These are phyloP conservation scores for Stramenopiles sp. DNA, from an alignment of 352 stramenopile species.

Conservation along the genomic window DNA sequence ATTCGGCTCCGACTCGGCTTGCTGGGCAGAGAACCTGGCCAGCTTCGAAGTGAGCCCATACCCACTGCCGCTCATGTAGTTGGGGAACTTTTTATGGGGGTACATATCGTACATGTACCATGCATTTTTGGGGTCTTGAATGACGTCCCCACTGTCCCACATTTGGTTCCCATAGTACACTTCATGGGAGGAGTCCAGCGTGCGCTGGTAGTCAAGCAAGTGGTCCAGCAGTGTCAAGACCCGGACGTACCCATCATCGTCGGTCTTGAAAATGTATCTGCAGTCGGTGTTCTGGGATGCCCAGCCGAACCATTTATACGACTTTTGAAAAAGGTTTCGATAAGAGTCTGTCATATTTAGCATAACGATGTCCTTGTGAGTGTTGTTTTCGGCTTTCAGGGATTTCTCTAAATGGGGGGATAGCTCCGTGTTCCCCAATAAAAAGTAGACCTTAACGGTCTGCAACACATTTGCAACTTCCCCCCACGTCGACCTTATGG, in stretches of 20 bases:
- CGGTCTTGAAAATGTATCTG: background rate
- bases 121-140: background rate
- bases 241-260: background rate
- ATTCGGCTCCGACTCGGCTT: background rate
- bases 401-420: background rate
- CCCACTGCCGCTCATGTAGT: background rate
- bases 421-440: background rate
- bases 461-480: background rate
- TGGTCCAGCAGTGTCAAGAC: background rate
- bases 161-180: background rate
- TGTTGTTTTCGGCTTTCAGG: background rate
- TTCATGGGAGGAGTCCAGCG: background rate
- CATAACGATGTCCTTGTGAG: background rate
- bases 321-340: background rate
- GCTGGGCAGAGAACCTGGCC: background rate
- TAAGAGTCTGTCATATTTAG: background rate
- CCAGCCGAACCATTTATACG: background rate
- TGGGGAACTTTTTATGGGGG: background rate
- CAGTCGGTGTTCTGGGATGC: background rate
- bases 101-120: slow-evolving; percentile 9
- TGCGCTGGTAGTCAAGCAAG: background rate
- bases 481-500: background rate
- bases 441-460: background rate
- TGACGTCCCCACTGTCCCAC: background rate
- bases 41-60: background rate